Evolutionary conservation across 495 filamentous ascomycete genomes (phyloP), one percentile per base, ranked within the genome.

Genomic region (Hypoxylon lenormandii): DNA sequence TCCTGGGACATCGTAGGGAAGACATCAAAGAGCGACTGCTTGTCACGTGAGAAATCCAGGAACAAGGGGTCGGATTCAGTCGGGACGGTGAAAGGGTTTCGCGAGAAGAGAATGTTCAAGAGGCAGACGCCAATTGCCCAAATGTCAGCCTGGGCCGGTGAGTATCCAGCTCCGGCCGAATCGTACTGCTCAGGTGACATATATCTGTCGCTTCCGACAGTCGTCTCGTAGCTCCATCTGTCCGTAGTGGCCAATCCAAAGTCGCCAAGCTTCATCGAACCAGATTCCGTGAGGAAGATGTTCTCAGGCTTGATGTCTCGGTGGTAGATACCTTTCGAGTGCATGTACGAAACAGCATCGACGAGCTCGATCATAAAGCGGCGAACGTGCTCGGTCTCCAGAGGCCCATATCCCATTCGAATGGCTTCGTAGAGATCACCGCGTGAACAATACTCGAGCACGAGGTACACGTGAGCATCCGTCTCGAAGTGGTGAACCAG

Each of bases 301-400:
- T 98, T 98, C 85, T 98, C 95, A 6, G 95, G 95, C 82, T 98
- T 98, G 86, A 98, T 97, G 79, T 98, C 95, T 60, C 95, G 93
- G 77, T 98, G 95, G 79, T 94, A 97, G 71, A 98, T 84, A 63
- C 92, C 93, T 74, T 93, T 93, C 66, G 85, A 81, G 75, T 98
- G 95, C 84, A 97, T 92, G 79, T 91, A 92, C 49, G 92, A 89
- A 54, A 98, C 90, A 42, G 96, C 93, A 74, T 90, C 89, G 52
- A 98, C 84, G 18, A 98, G 87, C 79, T 98, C 89, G 47, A 97
- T 82, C 96, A 98, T 98, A 84, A 97, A 96, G 37, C 91, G 91
- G 49, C 94, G 91, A 55, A 98, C 95, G 78, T 98, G 93, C 72
- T 97, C 92, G 30, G 95, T 98, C 81, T 97, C 91, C 67, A 95